Evolutionary conservation across 2,329 filamentous ascomycete species (phyloP).

Genomic region (Calonectria hawksworthii): DNA sequence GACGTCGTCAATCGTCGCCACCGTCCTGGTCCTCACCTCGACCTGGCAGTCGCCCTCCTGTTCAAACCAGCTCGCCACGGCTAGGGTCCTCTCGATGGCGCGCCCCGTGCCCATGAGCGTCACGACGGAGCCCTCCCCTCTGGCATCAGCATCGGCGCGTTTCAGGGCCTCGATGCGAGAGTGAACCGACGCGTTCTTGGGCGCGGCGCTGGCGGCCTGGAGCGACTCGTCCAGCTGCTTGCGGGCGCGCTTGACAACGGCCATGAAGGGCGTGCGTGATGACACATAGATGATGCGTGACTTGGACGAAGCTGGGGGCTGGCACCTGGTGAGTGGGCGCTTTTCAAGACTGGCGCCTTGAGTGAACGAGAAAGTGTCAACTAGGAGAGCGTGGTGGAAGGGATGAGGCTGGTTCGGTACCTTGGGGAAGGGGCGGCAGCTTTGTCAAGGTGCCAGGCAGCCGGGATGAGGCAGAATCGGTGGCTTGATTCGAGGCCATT

Average conservation of each 20-base stretch:
- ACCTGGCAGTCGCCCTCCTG: constrained; percentile 72
- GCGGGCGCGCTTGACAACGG: constrained; percentile 74
- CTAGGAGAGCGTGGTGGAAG: not conserved
- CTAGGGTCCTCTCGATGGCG: constrained; percentile 74
- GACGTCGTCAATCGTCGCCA: constrained; percentile 78
- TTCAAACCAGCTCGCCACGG: constrained; percentile 75
- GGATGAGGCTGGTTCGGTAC: constrained; percentile 30
- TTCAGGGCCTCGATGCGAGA: constrained; percentile 61
- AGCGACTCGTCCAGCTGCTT: constrained; percentile 71
- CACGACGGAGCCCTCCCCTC: constrained; percentile 57
- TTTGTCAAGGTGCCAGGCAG: constrained; percentile 48
- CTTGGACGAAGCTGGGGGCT: constrained; percentile 59
- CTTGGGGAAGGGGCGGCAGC: constrained; percentile 52
- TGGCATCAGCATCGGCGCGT: constrained; percentile 45
- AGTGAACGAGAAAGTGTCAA: not conserved
- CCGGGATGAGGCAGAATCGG: constrained; percentile 28
- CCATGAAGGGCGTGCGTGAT: constrained; percentile 75
- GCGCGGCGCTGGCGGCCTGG: constrained; percentile 58
- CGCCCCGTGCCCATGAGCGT: constrained; percentile 75
- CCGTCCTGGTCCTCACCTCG: constrained; percentile 71
- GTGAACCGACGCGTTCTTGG: constrained; percentile 61
- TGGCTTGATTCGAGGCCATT: constrained; percentile 41
- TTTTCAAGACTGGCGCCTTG: constrained; percentile 65
- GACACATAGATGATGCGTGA: constrained; percentile 74
- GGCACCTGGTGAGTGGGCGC: constrained; percentile 59